These are phyloP conservation scores for Pseudonitzschia multiseries DNA, from an alignment of 108 stramenopile species.

Conservation along the genomic window DNA sequence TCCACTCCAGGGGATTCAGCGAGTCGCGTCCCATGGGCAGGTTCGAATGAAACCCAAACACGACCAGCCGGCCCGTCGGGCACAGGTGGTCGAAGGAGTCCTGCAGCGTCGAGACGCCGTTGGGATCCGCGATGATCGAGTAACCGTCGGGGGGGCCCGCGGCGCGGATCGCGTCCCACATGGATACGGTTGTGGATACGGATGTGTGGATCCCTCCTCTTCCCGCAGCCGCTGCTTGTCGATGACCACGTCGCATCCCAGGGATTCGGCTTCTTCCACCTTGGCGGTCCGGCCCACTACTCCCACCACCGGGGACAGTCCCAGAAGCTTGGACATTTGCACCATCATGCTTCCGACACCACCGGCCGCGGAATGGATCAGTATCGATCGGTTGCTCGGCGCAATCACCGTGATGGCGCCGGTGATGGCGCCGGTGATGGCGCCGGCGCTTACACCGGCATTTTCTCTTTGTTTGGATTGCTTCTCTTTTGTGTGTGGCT, in stretches of 20 bases:
- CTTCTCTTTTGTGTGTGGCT: background rate
- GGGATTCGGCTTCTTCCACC: constrained; percentile 57
- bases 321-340: constrained; percentile 83
- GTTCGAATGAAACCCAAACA: constrained; percentile 91
- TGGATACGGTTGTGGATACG: too few species aligned
- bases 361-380: constrained; percentile 89
- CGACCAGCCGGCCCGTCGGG: constrained; percentile 74
- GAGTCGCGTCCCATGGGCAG: constrained; percentile 68
- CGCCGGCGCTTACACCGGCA: constrained; percentile 17
- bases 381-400: constrained; percentile 64
- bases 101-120: constrained; percentile 80
- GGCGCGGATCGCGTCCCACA: constrained; percentile 53
- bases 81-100: constrained; percentile 80
- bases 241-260: constrained; percentile 85
- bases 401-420: constrained; percentile 3
- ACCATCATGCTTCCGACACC: constrained; percentile 86
- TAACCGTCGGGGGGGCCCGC: constrained; percentile 51
- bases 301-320: constrained; percentile 70
- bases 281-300: constrained; percentile 83
- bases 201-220: constrained; percentile 34
- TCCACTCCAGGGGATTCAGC: constrained; percentile 77
- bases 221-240: constrained; percentile 48
- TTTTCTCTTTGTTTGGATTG: too few species aligned
- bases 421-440: constrained; percentile 17
- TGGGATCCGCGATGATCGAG: constrained; percentile 79